These are phyloP conservation scores for Aurantiochytrium sp. DNA, from an alignment of 108 stramenopile species.

Conservation along the genomic window DNA sequence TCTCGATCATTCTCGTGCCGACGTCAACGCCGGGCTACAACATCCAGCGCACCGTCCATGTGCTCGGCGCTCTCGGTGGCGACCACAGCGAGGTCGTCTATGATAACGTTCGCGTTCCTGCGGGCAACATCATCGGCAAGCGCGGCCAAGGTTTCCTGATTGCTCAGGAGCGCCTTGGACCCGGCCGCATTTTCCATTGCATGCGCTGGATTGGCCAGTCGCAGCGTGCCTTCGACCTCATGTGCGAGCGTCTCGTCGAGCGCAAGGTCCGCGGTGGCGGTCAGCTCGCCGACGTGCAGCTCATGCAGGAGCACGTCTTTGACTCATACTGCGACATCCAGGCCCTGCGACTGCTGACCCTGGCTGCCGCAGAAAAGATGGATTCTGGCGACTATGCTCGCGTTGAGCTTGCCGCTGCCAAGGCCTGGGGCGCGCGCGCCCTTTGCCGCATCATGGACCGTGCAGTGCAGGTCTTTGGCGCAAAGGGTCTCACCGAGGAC, in stretches of 20 bases:
- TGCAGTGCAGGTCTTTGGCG: conserved; percentile 80
- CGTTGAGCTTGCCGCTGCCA: conserved; percentile 64
- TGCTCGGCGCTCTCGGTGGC: background rate
- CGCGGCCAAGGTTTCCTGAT: conserved; percentile 87
- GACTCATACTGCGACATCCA: conserved; percentile 68
- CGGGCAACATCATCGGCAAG: conserved; percentile 51
- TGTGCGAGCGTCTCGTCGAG: conserved; percentile 2
- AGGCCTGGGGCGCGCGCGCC: conserved; percentile 71
- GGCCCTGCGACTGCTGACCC: conserved; percentile 56
- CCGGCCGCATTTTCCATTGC: conserved; percentile 95
- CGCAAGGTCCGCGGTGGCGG: conserved; percentile 43
- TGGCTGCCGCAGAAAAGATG: conserved; percentile 33
- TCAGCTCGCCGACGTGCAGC: conserved; percentile 19
- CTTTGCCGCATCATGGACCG: conserved; percentile 70
- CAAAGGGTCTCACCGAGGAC: conserved; percentile 71
- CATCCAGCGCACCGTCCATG: background rate
- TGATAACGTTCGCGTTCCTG: conserved; percentile 28
- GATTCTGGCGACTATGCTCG: conserved; percentile 27
- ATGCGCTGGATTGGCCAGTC: conserved; percentile 80
- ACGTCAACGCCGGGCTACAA: conserved; percentile 55
- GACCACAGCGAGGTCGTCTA: conserved; percentile 10
- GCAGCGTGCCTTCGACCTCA: conserved; percentile 38
- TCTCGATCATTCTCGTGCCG: conserved; percentile 59
- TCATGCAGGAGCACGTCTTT: conserved; percentile 49
- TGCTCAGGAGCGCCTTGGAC: conserved; percentile 84